phyloP scores from a whole-genome alignment of 306 rosid species.

The Alnus glutinosa region DNA sequence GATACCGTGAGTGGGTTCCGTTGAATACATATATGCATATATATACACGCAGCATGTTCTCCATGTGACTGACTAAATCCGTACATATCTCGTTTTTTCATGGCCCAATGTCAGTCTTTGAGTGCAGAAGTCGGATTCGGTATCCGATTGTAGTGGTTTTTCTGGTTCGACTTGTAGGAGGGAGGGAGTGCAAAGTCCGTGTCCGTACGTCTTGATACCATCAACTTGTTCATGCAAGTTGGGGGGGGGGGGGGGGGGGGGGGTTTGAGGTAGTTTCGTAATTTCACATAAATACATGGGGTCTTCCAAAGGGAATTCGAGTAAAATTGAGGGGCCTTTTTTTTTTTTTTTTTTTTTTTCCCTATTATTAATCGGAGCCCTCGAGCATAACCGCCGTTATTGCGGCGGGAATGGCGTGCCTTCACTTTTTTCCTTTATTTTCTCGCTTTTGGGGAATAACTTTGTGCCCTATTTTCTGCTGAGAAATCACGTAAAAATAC shows the following conservation, averaged over 20 bases:
- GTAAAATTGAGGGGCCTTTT: conserved; percentile 25
- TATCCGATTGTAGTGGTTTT: conserved; percentile 4
- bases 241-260: conserved; percentile 34
- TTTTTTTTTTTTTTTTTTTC: background rate
- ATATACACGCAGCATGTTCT: background rate
- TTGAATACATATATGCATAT: conserved; percentile 18
- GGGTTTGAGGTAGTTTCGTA: conserved; percentile 41
- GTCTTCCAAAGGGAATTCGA: conserved; percentile 20
- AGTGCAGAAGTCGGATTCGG: background rate
- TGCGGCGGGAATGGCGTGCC: conserved; percentile 76
- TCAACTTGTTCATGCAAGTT: conserved; percentile 16
- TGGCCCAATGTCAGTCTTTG: conserved; percentile 14
- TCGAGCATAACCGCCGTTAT: conserved; percentile 53
- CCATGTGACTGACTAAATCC: conserved; percentile 14
- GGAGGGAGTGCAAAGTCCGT: conserved; percentile 24
- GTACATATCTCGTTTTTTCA: conserved; percentile 31
- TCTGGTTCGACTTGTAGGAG: background rate
- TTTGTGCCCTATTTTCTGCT: conserved; percentile 14
- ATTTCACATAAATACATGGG: conserved; percentile 14
- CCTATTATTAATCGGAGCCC: conserved; percentile 7
- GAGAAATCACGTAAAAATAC: conserved; percentile 29
- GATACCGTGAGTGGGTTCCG: conserved; percentile 76
- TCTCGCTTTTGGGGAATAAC: conserved; percentile 31
- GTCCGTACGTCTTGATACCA: conserved; percentile 3
- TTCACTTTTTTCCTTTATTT: background rate